These are phyloP conservation scores for Hymenoscyphus infarciens DNA, from an alignment of 2,329 filamentous ascomycete species.

Conservation along the genomic window DNA sequence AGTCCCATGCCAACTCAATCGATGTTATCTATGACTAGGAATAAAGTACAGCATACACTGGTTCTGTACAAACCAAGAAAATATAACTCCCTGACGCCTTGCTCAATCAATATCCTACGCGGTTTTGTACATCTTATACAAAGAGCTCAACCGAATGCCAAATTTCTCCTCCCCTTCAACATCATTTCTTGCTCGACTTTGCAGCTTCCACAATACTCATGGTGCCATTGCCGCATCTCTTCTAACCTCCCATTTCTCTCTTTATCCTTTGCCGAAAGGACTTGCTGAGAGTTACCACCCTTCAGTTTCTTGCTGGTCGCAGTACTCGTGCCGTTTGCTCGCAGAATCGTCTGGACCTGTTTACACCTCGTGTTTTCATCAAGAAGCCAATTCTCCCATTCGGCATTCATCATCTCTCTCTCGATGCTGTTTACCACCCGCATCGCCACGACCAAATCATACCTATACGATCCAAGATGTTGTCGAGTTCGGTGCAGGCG, in stretches of 20 bases:
- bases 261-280: constrained; percentile 23
- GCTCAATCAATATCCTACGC: constrained; percentile 8
- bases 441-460: constrained; percentile 88
- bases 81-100: constrained; percentile 8
- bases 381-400: constrained; percentile 90
- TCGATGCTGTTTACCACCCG: constrained; percentile 87
- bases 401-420: constrained; percentile 75
- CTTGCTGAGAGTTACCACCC: constrained; percentile 20
- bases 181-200: constrained; percentile 33
- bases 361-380: constrained; percentile 76
- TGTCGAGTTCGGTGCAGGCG: constrained; percentile 78
- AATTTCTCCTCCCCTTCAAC: constrained; percentile 21
- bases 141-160: constrained; percentile 25
- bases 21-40: not conserved
- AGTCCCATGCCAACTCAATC: not conserved
- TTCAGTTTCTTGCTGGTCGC: constrained; percentile 31
- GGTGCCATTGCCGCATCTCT: constrained; percentile 53
- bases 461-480: constrained; percentile 76
- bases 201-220: constrained; percentile 62
- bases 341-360: constrained; percentile 50
- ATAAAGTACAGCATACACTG: not conserved
- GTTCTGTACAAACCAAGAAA: not conserved
- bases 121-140: constrained; percentile 8
- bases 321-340: constrained; percentile 29
- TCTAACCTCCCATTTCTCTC: constrained; percentile 37